Evolutionary conservation across 305 asterid genomes (phyloP), one percentile per base, ranked within the genome.

Genomic region (Fraxinus floribunda): DNA sequence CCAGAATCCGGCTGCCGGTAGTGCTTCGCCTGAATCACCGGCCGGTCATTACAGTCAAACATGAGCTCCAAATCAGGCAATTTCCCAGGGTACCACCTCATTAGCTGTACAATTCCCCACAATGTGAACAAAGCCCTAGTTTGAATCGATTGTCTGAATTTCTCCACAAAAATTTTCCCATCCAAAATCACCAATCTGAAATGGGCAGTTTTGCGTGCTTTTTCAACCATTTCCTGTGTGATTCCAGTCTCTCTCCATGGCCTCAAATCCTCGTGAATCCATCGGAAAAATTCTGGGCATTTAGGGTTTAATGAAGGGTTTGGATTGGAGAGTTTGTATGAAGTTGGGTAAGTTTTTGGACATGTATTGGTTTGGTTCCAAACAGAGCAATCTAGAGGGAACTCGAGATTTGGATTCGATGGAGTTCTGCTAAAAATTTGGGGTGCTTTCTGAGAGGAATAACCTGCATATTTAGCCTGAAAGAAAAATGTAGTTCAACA

Each of bases 201-300:
- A 82, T 90, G 91, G 55, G 99, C 99, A 64, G 90, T 82, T 39
- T 5, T 35, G 41, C 80, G 83, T 1, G 93, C 94, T 30, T 84
- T 88, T 64, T 89, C 94, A 74, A 95, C 88, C 90, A 85, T 89
- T 2, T 85, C 92, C 75, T 81, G 35, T 75, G 92, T 89, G 9
- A 95, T 87, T 64, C 98, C 97, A 15, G 91, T 90, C 52, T 76
- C 78, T 18, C 73, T 91, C 98, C 99, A 95, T 72, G 82, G 94
- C 72, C 86, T 86, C n/a, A 95, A 84, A 81, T 95, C 99, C 66
- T 94, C 94, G 86, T 94, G 91, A 26, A 95, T 95, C 98, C 98
- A 94, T 86, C 95, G 89, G 87, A 92, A 92, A 74, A 89, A 93
- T 2, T 90, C 94, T 18, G 98, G 99, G 84, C 99, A 95, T 81